Base-by-base conservation (phyloP, 225 moss, liverwort and hornwort species). In the Physcomitrium patens region DNA sequence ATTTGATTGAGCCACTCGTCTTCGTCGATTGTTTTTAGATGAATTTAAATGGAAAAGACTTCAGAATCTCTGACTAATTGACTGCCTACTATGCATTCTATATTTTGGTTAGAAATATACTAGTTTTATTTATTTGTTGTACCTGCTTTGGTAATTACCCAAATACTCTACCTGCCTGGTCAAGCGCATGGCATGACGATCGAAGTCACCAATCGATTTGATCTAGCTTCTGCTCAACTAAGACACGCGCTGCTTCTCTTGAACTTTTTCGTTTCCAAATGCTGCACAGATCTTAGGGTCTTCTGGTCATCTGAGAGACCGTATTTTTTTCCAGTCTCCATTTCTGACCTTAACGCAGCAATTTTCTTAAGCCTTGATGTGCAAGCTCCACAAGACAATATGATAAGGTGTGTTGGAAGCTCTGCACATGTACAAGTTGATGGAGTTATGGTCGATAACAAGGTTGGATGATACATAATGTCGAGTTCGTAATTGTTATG, bases 71-170 rank as follows among this genome's bases (percentile, higher is more conserved):
- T 24, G 51, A 9, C 64, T 71, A 49, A 55, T 41, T 1, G 16
- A 60, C 11, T 62, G 63, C 64, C 57, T 71, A 15, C 60, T 77
- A 66, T 65, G 65, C 78, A 63, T 69, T n/a, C 73, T 90, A 90
- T 92, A 90, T 71, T 90, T 92, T 52, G 92, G 88, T 58, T 92
- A 92, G 67, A 90, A 37, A 37, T 37, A 7, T 7, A 4, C 31
- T 37, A 4, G 31, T 37, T 37, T 37, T 37, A 3, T 37, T 37
- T 37, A 37, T 37, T 37, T 37, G 7, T 37, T 37, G 4, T 37
- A 37, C 31, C 0, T 37, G 92, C 70, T 79, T 92, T 70, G 86
- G 86, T 62, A 89, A 92, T 60, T 52, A 52, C 50, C 59, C 74
- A 76, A 64, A 37, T 84, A 57, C 84, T 88, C 20, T 90, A 92